Evolutionary conservation across 768 basidiomycete genomes (phyloP), one percentile per base, ranked within the genome.

Genomic region (Suillus bovinus): DNA sequence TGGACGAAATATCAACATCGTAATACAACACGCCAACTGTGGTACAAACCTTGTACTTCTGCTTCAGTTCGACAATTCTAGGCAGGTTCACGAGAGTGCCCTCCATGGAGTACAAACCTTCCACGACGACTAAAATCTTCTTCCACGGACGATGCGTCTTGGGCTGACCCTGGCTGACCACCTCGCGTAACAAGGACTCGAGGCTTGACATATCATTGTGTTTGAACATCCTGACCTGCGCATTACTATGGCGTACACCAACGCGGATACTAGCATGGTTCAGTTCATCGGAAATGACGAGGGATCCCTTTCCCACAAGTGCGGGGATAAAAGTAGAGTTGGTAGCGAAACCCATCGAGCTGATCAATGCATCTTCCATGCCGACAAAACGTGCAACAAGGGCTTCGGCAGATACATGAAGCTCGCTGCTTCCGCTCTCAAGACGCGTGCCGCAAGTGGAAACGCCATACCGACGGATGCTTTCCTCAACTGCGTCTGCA

Each of bases 101-200:
- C 77, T 99, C 97, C 97, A 99, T 99, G 64, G 92, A 94, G 78
- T 94, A 99, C 49, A 99, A 75, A 3, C 97, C 97, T 73, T 99
- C 97, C 14, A 99, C 94, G 60, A 97, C 86, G 49, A 99, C 66
- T 42, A 99, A 75, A 64, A 99, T 99, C 81, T 96, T 98, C 81
- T 96, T 97, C 97, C 97, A 99, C 14, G 96, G 96, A n/a, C 97
- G 78, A 70, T 99, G 97, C 0, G 95, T 97, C 78, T 95, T 90
- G 5, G 96, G 95, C 73, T 99, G 96, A 17, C 97, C 97, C 75
- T 99, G 97, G 69, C 91, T 93, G 77, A 99, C 96, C 29, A 87
- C 88, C 76, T 99, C 97, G 47, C 88, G 82, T 70, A 99, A 78
- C 14, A 99, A 71, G 7, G 78, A 73, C 76, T 99, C 96, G 60